These are phyloP conservation scores for Thuja plicata DNA, from an alignment of 83 land plant genomes.

Conservation along the genomic window DNA sequence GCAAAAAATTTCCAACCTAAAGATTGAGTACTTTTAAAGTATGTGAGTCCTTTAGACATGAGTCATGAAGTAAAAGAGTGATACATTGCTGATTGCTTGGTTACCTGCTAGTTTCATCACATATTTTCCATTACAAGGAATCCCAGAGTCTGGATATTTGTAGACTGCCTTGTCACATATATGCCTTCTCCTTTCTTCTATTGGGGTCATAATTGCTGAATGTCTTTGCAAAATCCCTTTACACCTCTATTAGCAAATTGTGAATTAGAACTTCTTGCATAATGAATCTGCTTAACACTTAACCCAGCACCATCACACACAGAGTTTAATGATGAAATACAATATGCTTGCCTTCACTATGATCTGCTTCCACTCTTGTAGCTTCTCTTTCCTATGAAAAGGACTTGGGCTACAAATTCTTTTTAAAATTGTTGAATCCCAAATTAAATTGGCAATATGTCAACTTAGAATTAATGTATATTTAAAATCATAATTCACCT, in stretches of 20 bases:
- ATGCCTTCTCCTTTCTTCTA: neutral
- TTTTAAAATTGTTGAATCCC: neutral
- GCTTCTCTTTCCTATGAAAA: neutral
- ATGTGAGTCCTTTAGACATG: too few species aligned
- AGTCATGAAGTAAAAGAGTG: too few species aligned
- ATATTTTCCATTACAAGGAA: neutral
- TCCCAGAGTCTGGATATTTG: neutral
- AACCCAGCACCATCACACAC: neutral
- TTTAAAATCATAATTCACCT: too few species aligned
- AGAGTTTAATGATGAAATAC: too few species aligned
- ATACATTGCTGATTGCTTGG: neutral
- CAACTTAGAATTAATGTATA: too few species aligned
- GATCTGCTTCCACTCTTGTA: neutral
- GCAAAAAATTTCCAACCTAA: too few species aligned
- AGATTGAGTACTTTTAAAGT: too few species aligned
- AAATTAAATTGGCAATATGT: neutral
- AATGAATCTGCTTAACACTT: neutral
- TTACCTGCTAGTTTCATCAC: neutral
- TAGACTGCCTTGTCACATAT: neutral
- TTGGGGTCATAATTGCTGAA: neutral
- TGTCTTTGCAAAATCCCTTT: neutral
- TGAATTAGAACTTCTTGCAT: too few species aligned
- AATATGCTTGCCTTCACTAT: neutral
- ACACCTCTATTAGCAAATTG: neutral
- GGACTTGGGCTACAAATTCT: too few species aligned